Conservation (phyloP, 1,284 basidiomycete genomes). For the Cutaneotrichosporon sp. region DNA sequence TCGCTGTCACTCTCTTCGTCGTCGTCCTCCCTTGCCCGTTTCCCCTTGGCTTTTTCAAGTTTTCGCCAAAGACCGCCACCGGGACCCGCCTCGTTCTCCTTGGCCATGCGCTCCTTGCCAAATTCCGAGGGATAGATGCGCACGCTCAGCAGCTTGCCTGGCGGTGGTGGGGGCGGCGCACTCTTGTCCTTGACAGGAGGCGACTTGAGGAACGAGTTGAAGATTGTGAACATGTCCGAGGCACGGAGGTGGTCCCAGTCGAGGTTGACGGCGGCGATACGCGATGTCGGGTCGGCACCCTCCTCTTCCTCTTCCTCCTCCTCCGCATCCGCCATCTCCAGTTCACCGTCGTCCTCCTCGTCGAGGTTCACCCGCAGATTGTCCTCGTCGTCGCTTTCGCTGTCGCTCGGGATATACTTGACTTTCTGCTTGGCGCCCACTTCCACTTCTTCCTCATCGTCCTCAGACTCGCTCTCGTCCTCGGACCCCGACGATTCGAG, state of each 20-base stretch:
- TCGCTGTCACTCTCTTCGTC: conserved; percentile 3
- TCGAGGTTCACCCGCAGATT: conserved; percentile 57
- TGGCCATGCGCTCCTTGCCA: conserved; percentile 79
- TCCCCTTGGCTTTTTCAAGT: conserved; percentile 15
- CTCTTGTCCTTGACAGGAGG: conserved; percentile 17
- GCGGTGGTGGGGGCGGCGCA: conserved; percentile 35
- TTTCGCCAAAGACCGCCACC: conserved; percentile 70
- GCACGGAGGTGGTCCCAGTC: conserved; percentile 98
- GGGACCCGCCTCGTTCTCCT: conserved; percentile 86
- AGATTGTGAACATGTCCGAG: conserved; percentile 85
- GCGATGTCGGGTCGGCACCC: conserved; percentile 53
- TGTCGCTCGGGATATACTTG: conserved; percentile 26
- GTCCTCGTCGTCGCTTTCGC: conserved; percentile 31
- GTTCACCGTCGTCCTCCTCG: conserved; percentile 53
- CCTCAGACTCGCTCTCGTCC: conserved; percentile 54
- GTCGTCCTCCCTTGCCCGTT: background rate
- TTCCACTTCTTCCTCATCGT: conserved; percentile 50
- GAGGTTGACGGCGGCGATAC: conserved; percentile 89
- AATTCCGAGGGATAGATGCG: conserved; percentile 90
- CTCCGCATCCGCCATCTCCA: conserved; percentile 36
- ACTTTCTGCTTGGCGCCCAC: conserved; percentile 54
- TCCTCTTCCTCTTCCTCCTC: conserved; percentile 44
- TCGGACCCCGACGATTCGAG: conserved; percentile 75
- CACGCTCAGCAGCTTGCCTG: conserved; percentile 67
- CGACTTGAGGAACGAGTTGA: conserved; percentile 68